These are phyloP conservation scores for Proliferodiscus dingleyae DNA, from an alignment of 2,329 filamentous ascomycete genomes.

Conservation along the genomic window DNA sequence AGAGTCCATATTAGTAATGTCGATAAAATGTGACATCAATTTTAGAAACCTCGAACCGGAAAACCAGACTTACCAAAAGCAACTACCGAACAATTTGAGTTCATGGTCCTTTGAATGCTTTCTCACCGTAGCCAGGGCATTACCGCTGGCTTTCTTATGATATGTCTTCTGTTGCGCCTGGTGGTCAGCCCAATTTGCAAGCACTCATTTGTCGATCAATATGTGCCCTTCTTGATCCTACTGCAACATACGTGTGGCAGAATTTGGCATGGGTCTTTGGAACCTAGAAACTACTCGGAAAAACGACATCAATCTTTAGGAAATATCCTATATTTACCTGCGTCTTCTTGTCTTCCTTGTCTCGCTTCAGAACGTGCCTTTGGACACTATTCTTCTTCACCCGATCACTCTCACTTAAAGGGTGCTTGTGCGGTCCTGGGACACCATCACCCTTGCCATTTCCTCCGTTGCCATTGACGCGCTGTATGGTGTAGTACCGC, in stretches of 20 bases:
- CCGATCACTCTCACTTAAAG: conserved; percentile 66
- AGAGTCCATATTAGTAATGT: conserved; percentile 7
- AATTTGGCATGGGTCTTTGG: no score
- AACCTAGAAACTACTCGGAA: not conserved
- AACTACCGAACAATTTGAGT: conserved; percentile 75
- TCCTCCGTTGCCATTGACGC: conserved; percentile 70
- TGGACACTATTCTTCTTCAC: conserved; percentile 79
- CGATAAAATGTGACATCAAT: no score
- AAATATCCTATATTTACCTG: conserved; percentile 39
- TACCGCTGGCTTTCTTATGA: conserved; percentile 67
- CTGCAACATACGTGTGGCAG: no score
- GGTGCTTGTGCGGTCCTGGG: conserved; percentile 69
- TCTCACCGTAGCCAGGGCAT: conserved; percentile 63
- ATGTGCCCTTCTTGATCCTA: no score
- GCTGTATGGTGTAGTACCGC: conserved; percentile 68
- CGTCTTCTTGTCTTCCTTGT: conserved; percentile 60
- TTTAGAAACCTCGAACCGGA: no score
- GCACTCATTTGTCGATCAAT: conserved; percentile 33
- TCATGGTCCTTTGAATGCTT: conserved; percentile 65
- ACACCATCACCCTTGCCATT: conserved; percentile 68
- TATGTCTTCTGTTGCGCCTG: conserved; percentile 59
- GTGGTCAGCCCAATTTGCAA: conserved; percentile 38
- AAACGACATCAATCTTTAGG: not conserved
- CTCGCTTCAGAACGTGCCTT: conserved; percentile 57
- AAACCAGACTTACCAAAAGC: conserved; percentile 77